Conservation (phyloP, 164 flowering plant species). For the Buxus sempervirens region DNA sequence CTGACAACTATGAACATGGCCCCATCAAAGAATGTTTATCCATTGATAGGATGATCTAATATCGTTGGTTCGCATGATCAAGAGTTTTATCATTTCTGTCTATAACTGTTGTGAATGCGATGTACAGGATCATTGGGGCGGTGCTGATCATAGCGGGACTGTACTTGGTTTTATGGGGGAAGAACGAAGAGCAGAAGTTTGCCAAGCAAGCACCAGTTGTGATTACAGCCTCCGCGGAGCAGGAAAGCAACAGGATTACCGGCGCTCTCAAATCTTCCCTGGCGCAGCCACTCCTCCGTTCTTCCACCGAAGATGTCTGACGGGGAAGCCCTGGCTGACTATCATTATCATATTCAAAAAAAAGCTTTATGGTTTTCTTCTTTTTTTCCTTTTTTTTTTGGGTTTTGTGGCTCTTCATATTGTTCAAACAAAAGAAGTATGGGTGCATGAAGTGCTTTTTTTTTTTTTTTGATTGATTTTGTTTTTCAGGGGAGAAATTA, state of each 20-base stretch:
- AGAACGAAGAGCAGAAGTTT: constrained; percentile 72
- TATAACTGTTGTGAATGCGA: not conserved
- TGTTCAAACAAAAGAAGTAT: too few relatives aligned
- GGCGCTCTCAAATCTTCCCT: constrained; percentile 55
- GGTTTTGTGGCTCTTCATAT: constrained; percentile 7
- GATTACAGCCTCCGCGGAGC: constrained; percentile 41
- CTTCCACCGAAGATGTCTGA: constrained; percentile 71
- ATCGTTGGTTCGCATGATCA: not conserved
- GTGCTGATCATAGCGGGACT: constrained; percentile 77
- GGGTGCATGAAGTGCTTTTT: too few relatives aligned
- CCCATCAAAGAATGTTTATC: too few relatives aligned
- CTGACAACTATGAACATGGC: too few relatives aligned
- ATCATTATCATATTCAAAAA: constrained; percentile 9
- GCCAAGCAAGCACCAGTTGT: constrained; percentile 26
- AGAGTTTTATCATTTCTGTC: too few relatives aligned
- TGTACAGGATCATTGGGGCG: constrained; percentile 92
- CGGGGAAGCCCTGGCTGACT: constrained; percentile 3
- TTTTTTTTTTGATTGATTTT: not conserved
- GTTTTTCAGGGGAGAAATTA: not conserved
- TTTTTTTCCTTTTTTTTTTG: too few relatives aligned
- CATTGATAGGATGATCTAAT: too few relatives aligned
- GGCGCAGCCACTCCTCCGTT: constrained; percentile 73
- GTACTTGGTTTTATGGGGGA: constrained; percentile 97
- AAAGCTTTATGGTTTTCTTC: constrained; percentile 17
- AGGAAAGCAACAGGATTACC: constrained; percentile 35